Conservation (phyloP, 2,329 filamentous ascomycete genomes). For the Nannizzia gypsea region DNA sequence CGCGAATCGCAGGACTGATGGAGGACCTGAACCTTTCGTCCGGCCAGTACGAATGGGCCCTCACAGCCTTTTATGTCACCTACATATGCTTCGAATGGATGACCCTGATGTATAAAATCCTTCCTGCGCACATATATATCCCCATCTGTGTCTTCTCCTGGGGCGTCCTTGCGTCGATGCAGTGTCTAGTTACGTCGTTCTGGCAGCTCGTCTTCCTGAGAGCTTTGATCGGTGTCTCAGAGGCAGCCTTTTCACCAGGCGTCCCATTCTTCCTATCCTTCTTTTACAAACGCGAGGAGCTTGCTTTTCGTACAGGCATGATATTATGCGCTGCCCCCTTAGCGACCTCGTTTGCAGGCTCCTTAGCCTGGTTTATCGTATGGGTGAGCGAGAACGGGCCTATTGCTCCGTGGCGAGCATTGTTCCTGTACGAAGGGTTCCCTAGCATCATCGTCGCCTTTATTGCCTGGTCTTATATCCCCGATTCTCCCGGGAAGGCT, state of each 20-base stretch:
- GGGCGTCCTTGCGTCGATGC: slow-evolving; percentile 67
- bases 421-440: slow-evolving; percentile 77
- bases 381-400: slow-evolving; percentile 52
- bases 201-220: slow-evolving; percentile 38
- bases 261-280: slow-evolving; percentile 54
- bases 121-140: slow-evolving; percentile 52
- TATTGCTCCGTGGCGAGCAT: slow-evolving; percentile 71
- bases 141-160: slow-evolving; percentile 55
- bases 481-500: slow-evolving; percentile 60
- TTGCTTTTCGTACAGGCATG: slow-evolving; percentile 73
- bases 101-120: slow-evolving; percentile 49
- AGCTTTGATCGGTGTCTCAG: slow-evolving; percentile 41
- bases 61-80: slow-evolving; percentile 52
- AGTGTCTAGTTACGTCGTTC: slow-evolving; percentile 55
- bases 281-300: slow-evolving; percentile 55
- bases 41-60: slow-evolving; percentile 49
- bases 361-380: slow-evolving; percentile 64
- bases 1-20: slow-evolving; percentile 47
- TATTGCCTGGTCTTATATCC: slow-evolving; percentile 61
- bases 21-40: slow-evolving; percentile 44
- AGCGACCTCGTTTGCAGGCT: slow-evolving; percentile 59
- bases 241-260: slow-evolving; percentile 52
- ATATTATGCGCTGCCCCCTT: slow-evolving; percentile 65
- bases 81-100: slow-evolving; percentile 57
- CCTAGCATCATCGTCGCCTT: slow-evolving; percentile 66